Evolutionary conservation across 495 filamentous ascomycete genomes (phyloP).

Genomic region (Xylaria castorea): DNA sequence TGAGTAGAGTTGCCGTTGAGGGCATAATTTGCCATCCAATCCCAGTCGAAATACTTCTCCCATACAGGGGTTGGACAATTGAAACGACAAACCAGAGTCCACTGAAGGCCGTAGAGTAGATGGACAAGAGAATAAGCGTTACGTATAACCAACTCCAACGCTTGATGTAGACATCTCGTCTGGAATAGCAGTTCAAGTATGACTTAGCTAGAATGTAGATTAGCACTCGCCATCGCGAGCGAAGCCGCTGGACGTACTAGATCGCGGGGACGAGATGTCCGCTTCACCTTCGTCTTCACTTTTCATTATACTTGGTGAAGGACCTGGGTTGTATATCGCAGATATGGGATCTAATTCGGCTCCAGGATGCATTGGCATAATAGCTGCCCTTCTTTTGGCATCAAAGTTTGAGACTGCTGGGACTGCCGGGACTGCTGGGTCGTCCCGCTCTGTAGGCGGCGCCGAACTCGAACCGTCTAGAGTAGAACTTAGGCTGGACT

Average conservation of each 20-base stretch:
- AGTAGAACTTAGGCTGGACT: neutral
- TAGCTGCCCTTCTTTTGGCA: conserved; percentile 15
- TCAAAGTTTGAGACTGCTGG: conserved; percentile 16
- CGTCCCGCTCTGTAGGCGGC: neutral
- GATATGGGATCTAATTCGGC: conserved; percentile 19
- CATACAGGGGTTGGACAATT: conserved; percentile 65
- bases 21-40: conserved; percentile 55
- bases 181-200: conserved; percentile 39
- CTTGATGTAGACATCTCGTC: conserved; percentile 42
- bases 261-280: neutral
- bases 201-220: conserved; percentile 25
- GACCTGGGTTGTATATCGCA: neutral
- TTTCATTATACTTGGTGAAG: neutral
- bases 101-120: conserved; percentile 72
- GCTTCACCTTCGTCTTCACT: neutral
- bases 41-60: conserved; percentile 55
- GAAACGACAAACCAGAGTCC: conserved; percentile 68
- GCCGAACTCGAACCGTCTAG: neutral
- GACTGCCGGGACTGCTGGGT: neutral
- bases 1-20: conserved; percentile 66
- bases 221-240: neutral
- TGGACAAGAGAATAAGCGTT: conserved; percentile 62
- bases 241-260: neutral
- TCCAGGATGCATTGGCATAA: conserved; percentile 11
- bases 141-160: conserved; percentile 64